Percentiles rank a stretch among this genome's conserved stretches.
Evolutionary conservation across 2,329 filamentous ascomycete genomes (phyloP).

Genomic region (Monosporascus sp.): DNA sequence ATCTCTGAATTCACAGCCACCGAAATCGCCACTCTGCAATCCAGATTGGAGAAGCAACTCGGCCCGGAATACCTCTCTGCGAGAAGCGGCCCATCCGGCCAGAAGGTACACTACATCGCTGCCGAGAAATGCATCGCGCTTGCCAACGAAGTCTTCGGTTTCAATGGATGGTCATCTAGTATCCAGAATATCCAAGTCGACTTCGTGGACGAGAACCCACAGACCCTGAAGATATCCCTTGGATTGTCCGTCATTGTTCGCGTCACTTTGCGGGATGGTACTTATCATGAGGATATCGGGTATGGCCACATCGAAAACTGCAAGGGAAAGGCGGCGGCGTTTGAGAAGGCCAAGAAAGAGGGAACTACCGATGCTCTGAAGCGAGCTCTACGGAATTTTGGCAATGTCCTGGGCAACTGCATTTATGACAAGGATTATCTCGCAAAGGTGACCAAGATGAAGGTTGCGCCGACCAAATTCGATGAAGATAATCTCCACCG

Average conservation of each 20-base stretch:
- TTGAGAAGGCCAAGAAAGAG: slow-evolving; percentile 98
- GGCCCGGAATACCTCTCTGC: slow-evolving; percentile 94
- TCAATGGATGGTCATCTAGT: slow-evolving; percentile 73
- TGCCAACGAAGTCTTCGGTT: slow-evolving; percentile 29
- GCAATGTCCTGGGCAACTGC: slow-evolving; percentile 96
- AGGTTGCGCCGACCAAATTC: slow-evolving; percentile 71
- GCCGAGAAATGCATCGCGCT: slow-evolving; percentile 91
- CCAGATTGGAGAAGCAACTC: slow-evolving; percentile 83
- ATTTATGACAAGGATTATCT: slow-evolving; percentile 96
- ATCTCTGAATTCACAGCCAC: slow-evolving; percentile 81
- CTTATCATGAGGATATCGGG: slow-evolving; percentile 96
- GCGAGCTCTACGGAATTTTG: slow-evolving; percentile 82
- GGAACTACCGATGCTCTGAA: slow-evolving; percentile 94
- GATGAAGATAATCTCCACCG: slow-evolving; percentile 75
- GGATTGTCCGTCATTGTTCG: slow-evolving; percentile 87
- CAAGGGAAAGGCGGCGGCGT: slow-evolving; percentile 89
- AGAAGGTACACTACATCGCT: slow-evolving; percentile 89
- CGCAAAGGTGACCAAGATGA: slow-evolving; percentile 83
- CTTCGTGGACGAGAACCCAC: slow-evolving; percentile 82
- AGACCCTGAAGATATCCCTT: slow-evolving; percentile 73
- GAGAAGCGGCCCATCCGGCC: slow-evolving; percentile 73
- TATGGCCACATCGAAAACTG: slow-evolving; percentile 97
- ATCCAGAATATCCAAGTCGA: slow-evolving; percentile 94
- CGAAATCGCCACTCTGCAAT: slow-evolving; percentile 83
- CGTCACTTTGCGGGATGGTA: slow-evolving; percentile 85